Evolutionary conservation across 495 filamentous ascomycete species (phyloP).

Genomic region (Lichina pygmaea): DNA sequence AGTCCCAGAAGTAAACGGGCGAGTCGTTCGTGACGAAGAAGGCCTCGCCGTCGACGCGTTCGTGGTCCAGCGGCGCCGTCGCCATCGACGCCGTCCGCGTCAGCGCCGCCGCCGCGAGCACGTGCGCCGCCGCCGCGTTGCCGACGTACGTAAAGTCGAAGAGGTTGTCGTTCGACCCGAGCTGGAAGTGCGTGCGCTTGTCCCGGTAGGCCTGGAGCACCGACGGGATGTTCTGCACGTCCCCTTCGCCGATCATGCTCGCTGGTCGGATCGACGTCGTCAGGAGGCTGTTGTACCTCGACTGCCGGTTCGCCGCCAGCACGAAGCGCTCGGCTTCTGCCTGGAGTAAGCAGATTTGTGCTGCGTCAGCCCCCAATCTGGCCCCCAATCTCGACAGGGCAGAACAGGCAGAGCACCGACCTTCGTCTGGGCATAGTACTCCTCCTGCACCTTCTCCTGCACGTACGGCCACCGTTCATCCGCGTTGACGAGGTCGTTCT

Average conservation of each 20-base stretch:
- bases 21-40: conserved; percentile 89
- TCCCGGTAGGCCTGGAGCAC: conserved; percentile 37
- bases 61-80: conserved; percentile 33
- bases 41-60: conserved; percentile 72
- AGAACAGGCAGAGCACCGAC: too few relatives aligned
- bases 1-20: conserved; percentile 93
- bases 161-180: conserved; percentile 70
- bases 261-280: conserved; percentile 65
- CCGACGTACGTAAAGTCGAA: conserved; percentile 67
- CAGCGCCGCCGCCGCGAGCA: conserved; percentile 46
- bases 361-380: too few relatives aligned
- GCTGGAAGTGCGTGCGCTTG: conserved; percentile 49
- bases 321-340: conserved; percentile 70
- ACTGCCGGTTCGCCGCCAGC: conserved; percentile 54
- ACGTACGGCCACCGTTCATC: conserved; percentile 72
- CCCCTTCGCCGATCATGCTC: conserved; percentile 78
- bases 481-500: conserved; percentile 61
- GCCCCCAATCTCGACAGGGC: too few relatives aligned
- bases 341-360: conserved; percentile 16
- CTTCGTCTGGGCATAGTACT: conserved; percentile 51
- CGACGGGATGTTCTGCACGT: conserved; percentile 33
- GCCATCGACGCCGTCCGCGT: conserved; percentile 20
- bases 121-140: conserved; percentile 51
- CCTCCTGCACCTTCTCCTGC: conserved; percentile 37
- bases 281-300: conserved; percentile 27